These are phyloP conservation scores for Cladosporium sp. DNA, from an alignment of 2,329 filamentous ascomycete species.

Conservation along the genomic window DNA sequence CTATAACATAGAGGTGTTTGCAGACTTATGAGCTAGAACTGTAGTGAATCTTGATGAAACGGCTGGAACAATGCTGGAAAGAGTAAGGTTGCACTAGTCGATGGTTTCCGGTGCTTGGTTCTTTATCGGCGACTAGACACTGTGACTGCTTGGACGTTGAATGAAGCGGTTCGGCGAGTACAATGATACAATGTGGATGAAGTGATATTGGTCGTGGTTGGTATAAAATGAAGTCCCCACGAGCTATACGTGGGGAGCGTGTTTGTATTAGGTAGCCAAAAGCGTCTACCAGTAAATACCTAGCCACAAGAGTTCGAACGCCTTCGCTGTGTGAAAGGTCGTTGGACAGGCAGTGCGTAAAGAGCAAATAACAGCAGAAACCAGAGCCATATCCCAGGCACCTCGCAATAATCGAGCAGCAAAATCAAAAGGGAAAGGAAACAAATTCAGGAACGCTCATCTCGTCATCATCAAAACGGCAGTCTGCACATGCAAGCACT, in stretches of 20 bases:
- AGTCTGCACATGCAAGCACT: neutral
- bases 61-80: too few relatives aligned
- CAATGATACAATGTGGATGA: too few relatives aligned
- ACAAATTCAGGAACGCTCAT: neutral
- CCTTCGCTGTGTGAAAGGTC: conserved; percentile 11
- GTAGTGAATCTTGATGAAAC: too few relatives aligned
- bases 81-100: too few relatives aligned
- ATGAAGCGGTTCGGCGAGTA: too few relatives aligned
- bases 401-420: neutral
- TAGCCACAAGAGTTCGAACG: neutral
- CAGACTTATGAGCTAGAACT: too few relatives aligned
- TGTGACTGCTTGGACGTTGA: too few relatives aligned
- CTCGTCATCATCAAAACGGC: conserved; percentile 5
- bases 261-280: neutral
- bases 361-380: neutral
- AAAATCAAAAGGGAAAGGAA: neutral
- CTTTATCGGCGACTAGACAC: too few relatives aligned
- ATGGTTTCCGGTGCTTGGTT: too few relatives aligned
- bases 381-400: neutral
- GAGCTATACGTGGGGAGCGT: neutral
- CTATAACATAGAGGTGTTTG: too few relatives aligned
- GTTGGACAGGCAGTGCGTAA: neutral
- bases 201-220: too few relatives aligned
- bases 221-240: neutral
- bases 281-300: neutral